Percentiles rank a stretch among this genome's conserved stretches.
phyloP scores from a whole-genome alignment of 2,329 filamentous ascomycete genomes.

The Colletotrichum spinosum region DNA sequence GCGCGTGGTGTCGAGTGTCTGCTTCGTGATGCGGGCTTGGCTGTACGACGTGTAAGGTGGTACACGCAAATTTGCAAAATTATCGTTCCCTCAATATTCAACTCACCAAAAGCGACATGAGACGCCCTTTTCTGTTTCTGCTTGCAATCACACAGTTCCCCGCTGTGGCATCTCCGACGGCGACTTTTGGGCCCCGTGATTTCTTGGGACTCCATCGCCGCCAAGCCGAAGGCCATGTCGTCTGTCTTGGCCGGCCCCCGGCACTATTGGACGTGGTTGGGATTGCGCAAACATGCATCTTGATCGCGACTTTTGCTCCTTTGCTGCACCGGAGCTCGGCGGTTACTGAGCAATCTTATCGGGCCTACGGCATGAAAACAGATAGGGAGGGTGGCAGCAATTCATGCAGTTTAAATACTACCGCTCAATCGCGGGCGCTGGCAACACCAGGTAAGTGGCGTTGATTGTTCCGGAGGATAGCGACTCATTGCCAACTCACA shows the following conservation, averaged over 20 bases:
- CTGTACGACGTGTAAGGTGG: too few species aligned
- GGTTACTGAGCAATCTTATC: background rate
- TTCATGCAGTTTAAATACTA: too few species aligned
- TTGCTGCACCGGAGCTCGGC: background rate
- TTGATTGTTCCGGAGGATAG: background rate
- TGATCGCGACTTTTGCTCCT: slow-evolving; percentile 2
- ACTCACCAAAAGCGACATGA: background rate
- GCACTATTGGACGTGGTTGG: background rate
- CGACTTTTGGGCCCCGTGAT: background rate
- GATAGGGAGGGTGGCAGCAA: background rate
- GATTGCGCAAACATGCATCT: slow-evolving; percentile 32
- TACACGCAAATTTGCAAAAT: too few species aligned
- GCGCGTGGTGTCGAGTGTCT: too few species aligned
- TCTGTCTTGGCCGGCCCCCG: background rate
- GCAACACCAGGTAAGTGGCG: too few species aligned
- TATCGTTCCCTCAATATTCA: too few species aligned
- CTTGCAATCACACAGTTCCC: background rate
- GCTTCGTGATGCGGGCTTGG: too few species aligned
- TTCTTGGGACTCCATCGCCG: slow-evolving; percentile 17
- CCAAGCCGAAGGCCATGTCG: background rate
- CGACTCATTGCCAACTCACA: slow-evolving; percentile 4
- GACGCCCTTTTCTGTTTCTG: background rate
- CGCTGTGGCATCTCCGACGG: background rate
- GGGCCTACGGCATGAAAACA: background rate
- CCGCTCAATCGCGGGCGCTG: too few species aligned